Percentiles rank a stretch among this genome's conserved stretches.
These are phyloP conservation scores for Clonostachys byssicola DNA, from an alignment of 2,329 filamentous ascomycete species.

Conservation along the genomic window DNA sequence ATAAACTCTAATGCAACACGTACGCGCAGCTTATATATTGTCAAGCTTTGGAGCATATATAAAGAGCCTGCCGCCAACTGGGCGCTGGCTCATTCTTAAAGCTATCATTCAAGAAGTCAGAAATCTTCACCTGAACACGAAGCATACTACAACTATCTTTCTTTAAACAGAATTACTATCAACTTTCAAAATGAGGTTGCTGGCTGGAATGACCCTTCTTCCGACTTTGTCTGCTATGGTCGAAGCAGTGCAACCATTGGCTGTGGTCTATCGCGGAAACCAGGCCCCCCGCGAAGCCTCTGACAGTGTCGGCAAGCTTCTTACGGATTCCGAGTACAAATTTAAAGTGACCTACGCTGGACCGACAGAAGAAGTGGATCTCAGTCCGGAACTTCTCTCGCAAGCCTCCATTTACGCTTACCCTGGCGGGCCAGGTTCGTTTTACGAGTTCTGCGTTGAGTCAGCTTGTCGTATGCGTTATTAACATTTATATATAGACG, in stretches of 20 bases:
- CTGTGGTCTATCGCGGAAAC: slow-evolving; percentile 13
- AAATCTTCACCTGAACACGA: no score
- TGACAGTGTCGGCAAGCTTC: slow-evolving; percentile 9
- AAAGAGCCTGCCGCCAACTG: no score
- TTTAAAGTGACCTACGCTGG: slow-evolving; percentile 11
- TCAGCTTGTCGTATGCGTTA: no score
- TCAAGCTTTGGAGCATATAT: no score
- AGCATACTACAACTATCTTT: no score
- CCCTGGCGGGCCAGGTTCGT: not conserved
- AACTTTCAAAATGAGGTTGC: no score
- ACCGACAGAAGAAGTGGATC: slow-evolving; percentile 7
- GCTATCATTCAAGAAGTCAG: no score
- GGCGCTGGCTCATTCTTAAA: no score
- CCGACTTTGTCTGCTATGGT: not conserved
- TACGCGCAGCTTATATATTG: no score
- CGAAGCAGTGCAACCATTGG: not conserved
- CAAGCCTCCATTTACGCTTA: slow-evolving; percentile 1
- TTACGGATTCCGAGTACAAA: slow-evolving; percentile 9
- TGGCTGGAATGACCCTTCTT: no score
- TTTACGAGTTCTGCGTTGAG: not conserved
- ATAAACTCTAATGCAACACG: no score
- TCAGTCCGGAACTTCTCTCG: slow-evolving; percentile 5
- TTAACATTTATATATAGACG: slow-evolving; percentile 5
- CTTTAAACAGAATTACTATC: no score
- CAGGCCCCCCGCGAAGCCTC: slow-evolving; percentile 9